Evolutionary conservation across 352 stramenopile species (phyloP).

Genomic region (Phytopythium sindhum): DNA sequence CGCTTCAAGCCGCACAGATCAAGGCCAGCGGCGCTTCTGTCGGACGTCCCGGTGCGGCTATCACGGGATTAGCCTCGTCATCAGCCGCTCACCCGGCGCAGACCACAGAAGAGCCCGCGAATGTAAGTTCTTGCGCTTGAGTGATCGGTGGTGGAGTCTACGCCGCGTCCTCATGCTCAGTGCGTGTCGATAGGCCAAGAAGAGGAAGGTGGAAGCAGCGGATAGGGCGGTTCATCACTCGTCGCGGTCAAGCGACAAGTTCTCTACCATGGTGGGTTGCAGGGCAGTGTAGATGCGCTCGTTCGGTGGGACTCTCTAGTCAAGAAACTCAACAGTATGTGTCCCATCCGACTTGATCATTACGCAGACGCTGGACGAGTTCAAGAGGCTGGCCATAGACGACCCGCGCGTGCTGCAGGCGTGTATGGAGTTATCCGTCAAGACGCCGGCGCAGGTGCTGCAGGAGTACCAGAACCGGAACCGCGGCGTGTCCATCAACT

Average conservation of each 20-base stretch:
- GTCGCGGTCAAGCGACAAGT: constrained; percentile 13
- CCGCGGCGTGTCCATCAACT: constrained; percentile 76
- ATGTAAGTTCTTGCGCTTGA: constrained; percentile 1
- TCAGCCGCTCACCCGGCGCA: background rate
- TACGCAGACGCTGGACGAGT: constrained; percentile 55
- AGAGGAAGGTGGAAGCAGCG: constrained; percentile 34
- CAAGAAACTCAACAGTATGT: background rate
- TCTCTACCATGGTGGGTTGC: constrained; percentile 30
- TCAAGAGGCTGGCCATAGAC: constrained; percentile 55
- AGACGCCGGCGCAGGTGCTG: constrained; percentile 82
- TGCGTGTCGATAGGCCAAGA: constrained; percentile 25
- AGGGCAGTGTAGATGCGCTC: too few relatives aligned
- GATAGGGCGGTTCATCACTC: constrained; percentile 11
- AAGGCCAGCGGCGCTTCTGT: background rate
- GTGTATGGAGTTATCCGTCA: constrained; percentile 75
- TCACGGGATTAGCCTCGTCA: background rate
- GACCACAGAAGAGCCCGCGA: background rate
- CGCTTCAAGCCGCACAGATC: background rate
- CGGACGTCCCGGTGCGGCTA: background rate
- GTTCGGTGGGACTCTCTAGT: too few relatives aligned
- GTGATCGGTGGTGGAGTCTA: background rate
- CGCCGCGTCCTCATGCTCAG: background rate
- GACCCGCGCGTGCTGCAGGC: constrained; percentile 69
- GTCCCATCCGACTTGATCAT: background rate
- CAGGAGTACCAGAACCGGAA: constrained; percentile 85